Conservation (phyloP, 192 early-diverging fungal genomes). For the Gaertneriomyces sp. region DNA sequence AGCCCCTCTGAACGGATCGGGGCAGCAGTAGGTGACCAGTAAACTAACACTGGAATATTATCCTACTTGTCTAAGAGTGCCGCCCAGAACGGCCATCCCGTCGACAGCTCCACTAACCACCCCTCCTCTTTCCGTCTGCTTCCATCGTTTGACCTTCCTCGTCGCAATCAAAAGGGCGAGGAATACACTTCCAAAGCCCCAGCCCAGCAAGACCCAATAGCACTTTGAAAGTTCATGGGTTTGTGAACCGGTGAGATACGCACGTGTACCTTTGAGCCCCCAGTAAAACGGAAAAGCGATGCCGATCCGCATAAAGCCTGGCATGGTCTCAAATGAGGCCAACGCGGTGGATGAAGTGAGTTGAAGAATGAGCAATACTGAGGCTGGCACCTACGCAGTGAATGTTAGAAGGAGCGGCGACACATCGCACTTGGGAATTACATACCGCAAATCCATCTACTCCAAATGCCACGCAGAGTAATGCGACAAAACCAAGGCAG, state of each 20-base stretch:
- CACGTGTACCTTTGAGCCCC: slow-evolving; percentile 10
- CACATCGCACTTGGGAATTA: background rate
- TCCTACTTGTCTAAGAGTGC: slow-evolving; percentile 13
- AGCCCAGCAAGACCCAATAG: slow-evolving; percentile 14
- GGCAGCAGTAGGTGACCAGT: no score
- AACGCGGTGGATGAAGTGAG: slow-evolving; percentile 3
- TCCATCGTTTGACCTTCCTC: slow-evolving; percentile 6
- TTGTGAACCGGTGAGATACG: background rate
- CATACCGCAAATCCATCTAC: slow-evolving; percentile 18
- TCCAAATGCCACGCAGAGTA: slow-evolving; percentile 5
- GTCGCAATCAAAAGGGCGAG: slow-evolving; percentile 7
- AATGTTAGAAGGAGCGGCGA: background rate
- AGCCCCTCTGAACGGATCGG: no score
- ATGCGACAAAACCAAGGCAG: slow-evolving; percentile 10
- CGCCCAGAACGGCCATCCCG: slow-evolving; percentile 14
- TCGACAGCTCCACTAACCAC: slow-evolving; percentile 1
- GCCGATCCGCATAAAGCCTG: slow-evolving; percentile 17
- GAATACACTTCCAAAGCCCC: background rate
- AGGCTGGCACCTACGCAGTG: slow-evolving; percentile 2
- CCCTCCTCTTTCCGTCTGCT: background rate
- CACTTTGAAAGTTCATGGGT: background rate
- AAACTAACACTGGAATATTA: background rate
- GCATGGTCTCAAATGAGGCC: slow-evolving; percentile 16
- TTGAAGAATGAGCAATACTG: slow-evolving; percentile 25
- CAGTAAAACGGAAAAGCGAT: slow-evolving; percentile 21